Percentiles rank a stretch among this genome's conserved stretches.
These are phyloP conservation scores for Candida broadrunensis DNA, from an alignment of 805 yeast genomes.

Conservation along the genomic window DNA sequence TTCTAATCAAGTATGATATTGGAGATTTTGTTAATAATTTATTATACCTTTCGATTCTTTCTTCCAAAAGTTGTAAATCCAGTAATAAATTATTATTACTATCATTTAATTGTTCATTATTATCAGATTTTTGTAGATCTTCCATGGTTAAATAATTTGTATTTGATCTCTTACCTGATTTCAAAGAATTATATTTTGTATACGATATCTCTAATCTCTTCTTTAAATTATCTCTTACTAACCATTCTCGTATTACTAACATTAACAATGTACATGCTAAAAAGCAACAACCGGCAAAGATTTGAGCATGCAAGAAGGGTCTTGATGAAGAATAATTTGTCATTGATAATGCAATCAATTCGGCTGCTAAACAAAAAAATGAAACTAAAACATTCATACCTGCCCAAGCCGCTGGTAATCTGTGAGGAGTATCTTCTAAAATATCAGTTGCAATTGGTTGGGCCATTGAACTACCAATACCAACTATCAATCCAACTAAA, in stretches of 20 bases:
- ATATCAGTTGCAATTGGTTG: constrained; percentile 25
- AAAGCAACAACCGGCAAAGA: constrained; percentile 54
- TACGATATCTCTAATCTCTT: constrained; percentile 8
- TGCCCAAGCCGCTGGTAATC: constrained; percentile 40
- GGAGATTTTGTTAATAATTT: constrained; percentile 8
- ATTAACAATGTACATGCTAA: constrained; percentile 41
- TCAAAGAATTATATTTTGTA: constrained; percentile 1
- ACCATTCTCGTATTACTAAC: constrained; percentile 50
- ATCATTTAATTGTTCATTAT: constrained; percentile 6
- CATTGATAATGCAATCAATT: constrained; percentile 53
- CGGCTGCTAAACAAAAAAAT: constrained; percentile 42
- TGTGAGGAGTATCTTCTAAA: constrained; percentile 12
- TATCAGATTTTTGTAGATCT: background rate
- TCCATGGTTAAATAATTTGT: constrained; percentile 9
- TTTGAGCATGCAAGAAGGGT: constrained; percentile 61
- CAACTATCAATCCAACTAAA: constrained; percentile 28
- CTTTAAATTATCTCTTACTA: constrained; percentile 40
- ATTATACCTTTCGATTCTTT: constrained; percentile 17
- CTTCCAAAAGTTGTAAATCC: constrained; percentile 11
- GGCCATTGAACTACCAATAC: constrained; percentile 24
- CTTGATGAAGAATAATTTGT: constrained; percentile 12
- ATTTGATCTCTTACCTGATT: constrained; percentile 2
- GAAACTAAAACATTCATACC: constrained; percentile 31
- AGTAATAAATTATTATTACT: too few relatives aligned
- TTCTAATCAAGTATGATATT: constrained; percentile 10